Evolutionary conservation across 2,329 filamentous ascomycete species (phyloP).

Genomic region (Drechslera avenae): DNA sequence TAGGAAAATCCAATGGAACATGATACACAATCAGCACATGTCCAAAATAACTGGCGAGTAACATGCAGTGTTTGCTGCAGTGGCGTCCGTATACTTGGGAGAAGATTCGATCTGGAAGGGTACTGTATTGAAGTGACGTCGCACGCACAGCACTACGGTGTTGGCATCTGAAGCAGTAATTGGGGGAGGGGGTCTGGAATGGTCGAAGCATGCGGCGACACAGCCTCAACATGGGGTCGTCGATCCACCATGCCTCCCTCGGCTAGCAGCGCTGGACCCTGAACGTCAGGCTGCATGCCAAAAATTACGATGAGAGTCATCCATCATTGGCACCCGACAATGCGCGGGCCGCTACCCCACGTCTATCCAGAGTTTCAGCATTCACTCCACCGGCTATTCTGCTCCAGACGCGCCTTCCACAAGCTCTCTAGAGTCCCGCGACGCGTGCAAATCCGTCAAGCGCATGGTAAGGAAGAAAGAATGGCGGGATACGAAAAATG

Average conservation of each 20-base stretch:
- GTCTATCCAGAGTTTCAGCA: conserved; percentile 35
- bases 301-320: conserved; percentile 31
- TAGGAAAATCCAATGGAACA: conserved; percentile 8
- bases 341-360: conserved; percentile 35
- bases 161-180: no score
- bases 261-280: conserved; percentile 27
- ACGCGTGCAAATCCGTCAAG: conserved; percentile 26
- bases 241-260: not conserved
- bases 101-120: no score
- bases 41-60: not conserved
- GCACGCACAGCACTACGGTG: no score
- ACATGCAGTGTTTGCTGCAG: not conserved
- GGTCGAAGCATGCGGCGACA: not conserved
- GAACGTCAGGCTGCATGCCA: conserved; percentile 33
- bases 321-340: conserved; percentile 25
- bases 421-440: conserved; percentile 41
- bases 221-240: conserved; percentile 2
- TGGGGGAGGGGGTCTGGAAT: no score
- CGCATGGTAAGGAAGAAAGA: conserved; percentile 15
- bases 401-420: conserved; percentile 36
- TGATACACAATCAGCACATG: not conserved
- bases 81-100: no score
- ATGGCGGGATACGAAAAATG: conserved; percentile 42
- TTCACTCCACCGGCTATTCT: conserved; percentile 37
- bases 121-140: no score